A percentile compares a stretch with the other conserved stretches of the same genome.
These are phyloP conservation scores for Penicillium paneum DNA, from an alignment of 2,329 filamentous ascomycete genomes.

Conservation along the genomic window DNA sequence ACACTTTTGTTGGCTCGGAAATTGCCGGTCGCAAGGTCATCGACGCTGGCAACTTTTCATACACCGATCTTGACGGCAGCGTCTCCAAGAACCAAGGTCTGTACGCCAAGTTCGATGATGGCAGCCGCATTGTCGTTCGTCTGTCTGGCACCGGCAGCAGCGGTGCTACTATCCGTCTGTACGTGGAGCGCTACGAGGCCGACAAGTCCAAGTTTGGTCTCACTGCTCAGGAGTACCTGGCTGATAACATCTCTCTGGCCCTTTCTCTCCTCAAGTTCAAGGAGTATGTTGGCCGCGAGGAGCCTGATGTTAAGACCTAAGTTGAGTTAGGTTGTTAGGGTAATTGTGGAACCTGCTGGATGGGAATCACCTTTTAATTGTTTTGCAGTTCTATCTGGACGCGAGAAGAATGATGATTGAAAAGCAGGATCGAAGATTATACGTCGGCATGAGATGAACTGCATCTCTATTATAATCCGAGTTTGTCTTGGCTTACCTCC, in stretches of 20 bases:
- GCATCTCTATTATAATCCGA: constrained; percentile 1
- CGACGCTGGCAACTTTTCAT: constrained; percentile 93
- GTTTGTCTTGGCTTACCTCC: neutral
- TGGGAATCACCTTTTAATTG: constrained; percentile 20
- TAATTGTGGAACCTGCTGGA: constrained; percentile 23
- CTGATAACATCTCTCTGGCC: constrained; percentile 82
- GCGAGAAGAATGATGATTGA: constrained; percentile 14
- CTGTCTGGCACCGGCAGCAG: constrained; percentile 93
- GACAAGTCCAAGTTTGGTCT: constrained; percentile 73
- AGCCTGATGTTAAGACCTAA: constrained; percentile 96
- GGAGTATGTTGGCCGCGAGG: constrained; percentile 85
- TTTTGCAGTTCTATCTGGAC: constrained; percentile 10
- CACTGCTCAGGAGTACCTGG: constrained; percentile 91
- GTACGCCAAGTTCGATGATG: constrained; percentile 89
- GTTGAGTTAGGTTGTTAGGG: constrained; percentile 1
- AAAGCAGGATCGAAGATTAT: constrained; percentile 11
- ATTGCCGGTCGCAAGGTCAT: constrained; percentile 78
- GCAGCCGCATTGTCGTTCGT: constrained; percentile 90
- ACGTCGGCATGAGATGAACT: constrained; percentile 1
- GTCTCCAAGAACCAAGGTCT: constrained; percentile 95
- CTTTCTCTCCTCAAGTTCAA: constrained; percentile 86
- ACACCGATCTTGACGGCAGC: constrained; percentile 97
- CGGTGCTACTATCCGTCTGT: constrained; percentile 92
- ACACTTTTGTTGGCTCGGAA: constrained; percentile 77
- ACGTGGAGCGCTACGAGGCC: constrained; percentile 91